Conservation (phyloP, 2,329 filamentous ascomycete species). For the Apiospora kogelbergensis region DNA sequence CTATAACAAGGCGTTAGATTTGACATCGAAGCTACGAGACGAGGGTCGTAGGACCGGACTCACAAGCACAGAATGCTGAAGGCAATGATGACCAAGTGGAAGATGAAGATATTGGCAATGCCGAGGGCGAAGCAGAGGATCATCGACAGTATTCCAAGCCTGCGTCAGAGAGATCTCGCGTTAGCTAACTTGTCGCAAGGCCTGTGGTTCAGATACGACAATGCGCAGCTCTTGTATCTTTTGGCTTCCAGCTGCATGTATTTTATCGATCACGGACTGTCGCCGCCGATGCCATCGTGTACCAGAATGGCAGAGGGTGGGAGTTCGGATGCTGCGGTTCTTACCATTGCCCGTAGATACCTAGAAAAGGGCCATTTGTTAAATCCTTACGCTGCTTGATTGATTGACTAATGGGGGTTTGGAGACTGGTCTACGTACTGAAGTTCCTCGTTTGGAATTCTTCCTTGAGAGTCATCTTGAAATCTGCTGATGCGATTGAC, state of each 20-base stretch:
- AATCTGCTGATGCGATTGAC: constrained; percentile 20
- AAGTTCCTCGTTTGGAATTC: constrained; percentile 74
- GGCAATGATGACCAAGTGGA: constrained; percentile 43
- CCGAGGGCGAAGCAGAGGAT: constrained; percentile 69
- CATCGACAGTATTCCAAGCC: constrained; percentile 70
- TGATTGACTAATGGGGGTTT: constrained; percentile 1
- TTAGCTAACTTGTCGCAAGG: constrained; percentile 21
- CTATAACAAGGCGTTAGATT: constrained; percentile 41
- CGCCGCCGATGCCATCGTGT: background rate
- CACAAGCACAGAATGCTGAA: constrained; percentile 53
- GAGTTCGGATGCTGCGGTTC: constrained; percentile 27
- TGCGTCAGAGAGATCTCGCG: constrained; percentile 28
- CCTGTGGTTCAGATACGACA: constrained; percentile 5
- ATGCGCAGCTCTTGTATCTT: background rate
- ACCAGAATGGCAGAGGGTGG: background rate
- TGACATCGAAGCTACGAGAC: background rate
- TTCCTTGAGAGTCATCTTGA: constrained; percentile 69
- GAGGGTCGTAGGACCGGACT: constrained; percentile 23
- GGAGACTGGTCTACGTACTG: constrained; percentile 51
- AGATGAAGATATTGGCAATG: constrained; percentile 66
- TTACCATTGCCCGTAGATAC: constrained; percentile 78
- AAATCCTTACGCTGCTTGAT: constrained; percentile 29
- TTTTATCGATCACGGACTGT: background rate
- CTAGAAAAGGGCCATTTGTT: constrained; percentile 41
- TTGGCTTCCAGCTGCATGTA: background rate